These are phyloP conservation scores for Sclerotinia nivalis DNA, from an alignment of 2,329 filamentous ascomycete species.

Conservation along the genomic window DNA sequence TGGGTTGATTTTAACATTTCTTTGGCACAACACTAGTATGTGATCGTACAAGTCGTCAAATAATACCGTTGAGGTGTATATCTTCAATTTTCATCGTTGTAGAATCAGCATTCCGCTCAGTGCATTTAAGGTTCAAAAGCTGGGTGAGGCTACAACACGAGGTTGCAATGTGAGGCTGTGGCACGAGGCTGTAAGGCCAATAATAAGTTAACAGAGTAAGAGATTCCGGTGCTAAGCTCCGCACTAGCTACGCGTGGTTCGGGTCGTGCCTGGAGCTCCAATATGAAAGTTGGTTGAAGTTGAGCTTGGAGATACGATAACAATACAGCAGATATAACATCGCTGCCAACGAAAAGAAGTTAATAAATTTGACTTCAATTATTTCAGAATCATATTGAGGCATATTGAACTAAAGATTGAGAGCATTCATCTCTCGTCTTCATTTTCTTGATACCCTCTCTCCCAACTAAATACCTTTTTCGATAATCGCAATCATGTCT, in stretches of 20 bases:
- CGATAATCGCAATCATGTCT: conserved; percentile 63
- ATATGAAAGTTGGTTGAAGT: conserved; percentile 26
- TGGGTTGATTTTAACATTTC: conserved; percentile 78
- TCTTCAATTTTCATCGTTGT: neutral
- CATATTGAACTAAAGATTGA: neutral
- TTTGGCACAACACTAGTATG: conserved; percentile 19
- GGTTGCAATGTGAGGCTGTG: neutral
- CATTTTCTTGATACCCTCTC: neutral
- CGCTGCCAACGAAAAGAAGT: conserved; percentile 23
- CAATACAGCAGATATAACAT: neutral
- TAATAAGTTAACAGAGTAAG: neutral
- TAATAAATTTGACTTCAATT: conserved; percentile 13
- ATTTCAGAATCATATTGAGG: neutral
- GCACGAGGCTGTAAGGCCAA: conserved; percentile 20
- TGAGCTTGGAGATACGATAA: conserved; percentile 22
- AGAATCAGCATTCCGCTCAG: too few species aligned
- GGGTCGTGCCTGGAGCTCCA: conserved; percentile 38
- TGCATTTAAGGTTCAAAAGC: conserved; percentile 22
- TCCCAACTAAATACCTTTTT: neutral
- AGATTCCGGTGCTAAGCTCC: conserved; percentile 21
- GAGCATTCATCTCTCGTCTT: conserved; percentile 1
- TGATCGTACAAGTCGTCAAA: neutral
- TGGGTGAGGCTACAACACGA: neutral
- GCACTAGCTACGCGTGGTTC: conserved; percentile 28
- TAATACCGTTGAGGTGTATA: neutral